A percentile compares a stretch with the other conserved stretches of the same genome.
Evolutionary conservation across 192 early-diverging fungal species (phyloP).

Genomic region (Entomortierella lignicola): DNA sequence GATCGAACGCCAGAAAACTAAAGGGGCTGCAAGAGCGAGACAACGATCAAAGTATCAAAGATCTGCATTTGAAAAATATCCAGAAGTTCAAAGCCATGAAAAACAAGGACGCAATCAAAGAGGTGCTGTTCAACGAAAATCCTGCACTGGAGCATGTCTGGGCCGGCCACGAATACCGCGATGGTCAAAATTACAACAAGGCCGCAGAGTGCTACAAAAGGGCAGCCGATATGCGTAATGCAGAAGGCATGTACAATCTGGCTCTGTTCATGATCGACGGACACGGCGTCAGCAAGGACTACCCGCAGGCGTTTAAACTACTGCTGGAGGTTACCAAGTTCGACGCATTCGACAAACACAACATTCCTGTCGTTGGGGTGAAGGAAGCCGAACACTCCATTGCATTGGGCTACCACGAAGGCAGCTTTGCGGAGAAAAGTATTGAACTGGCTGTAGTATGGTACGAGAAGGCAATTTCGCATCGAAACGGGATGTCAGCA

Average conservation of each 20-base stretch:
- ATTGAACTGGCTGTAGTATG: slow-evolving; percentile 34
- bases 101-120: slow-evolving; percentile 24
- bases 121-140: slow-evolving; percentile 18
- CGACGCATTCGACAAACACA: slow-evolving; percentile 46
- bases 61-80: slow-evolving; percentile 31
- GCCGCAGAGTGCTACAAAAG: slow-evolving; percentile 42
- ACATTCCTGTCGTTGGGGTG: slow-evolving; percentile 36
- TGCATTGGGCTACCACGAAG: slow-evolving; percentile 42
- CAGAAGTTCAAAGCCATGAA: slow-evolving; percentile 38
- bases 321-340: slow-evolving; percentile 40
- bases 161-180: slow-evolving; percentile 45
- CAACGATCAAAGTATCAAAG: slow-evolving; percentile 34
- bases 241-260: slow-evolving; percentile 48
- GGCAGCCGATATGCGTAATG: slow-evolving; percentile 42
- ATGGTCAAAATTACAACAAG: slow-evolving; percentile 29
- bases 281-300: slow-evolving; percentile 41
- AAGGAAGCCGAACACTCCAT: slow-evolving; percentile 35
- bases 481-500: slow-evolving; percentile 38
- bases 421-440: slow-evolving; percentile 35
- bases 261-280: slow-evolving; percentile 40
- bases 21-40: slow-evolving; percentile 40
- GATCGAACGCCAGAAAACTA: slow-evolving; percentile 33
- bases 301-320: slow-evolving; percentile 37
- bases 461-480: slow-evolving; percentile 45
- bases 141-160: slow-evolving; percentile 46